Conservation (phyloP, 352 stramenopile species). For the Globisporangium parvum region DNA sequence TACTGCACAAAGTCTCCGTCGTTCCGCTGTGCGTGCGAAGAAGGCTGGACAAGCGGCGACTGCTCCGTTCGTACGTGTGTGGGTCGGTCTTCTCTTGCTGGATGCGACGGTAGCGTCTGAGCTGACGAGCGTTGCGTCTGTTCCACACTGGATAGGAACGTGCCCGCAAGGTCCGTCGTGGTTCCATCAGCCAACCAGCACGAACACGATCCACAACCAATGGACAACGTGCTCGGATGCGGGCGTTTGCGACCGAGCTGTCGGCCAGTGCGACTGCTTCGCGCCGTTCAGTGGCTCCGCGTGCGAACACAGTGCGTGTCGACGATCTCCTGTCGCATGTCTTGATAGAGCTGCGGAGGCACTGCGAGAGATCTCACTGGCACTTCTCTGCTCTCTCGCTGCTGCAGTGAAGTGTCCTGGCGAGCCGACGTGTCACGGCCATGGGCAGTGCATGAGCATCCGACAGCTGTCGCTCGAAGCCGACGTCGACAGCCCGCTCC, state of each 20-base stretch:
- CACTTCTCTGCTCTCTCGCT: background rate
- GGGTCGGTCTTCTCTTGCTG: background rate
- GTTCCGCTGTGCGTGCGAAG: conserved; percentile 52
- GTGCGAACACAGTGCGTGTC: conserved; percentile 42
- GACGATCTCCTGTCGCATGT: background rate
- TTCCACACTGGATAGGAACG: conserved; percentile 24
- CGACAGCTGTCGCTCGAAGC: conserved; percentile 54
- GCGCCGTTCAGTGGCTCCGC: conserved; percentile 49
- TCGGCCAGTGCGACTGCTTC: conserved; percentile 56
- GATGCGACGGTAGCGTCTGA: background rate
- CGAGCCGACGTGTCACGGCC: conserved; percentile 44
- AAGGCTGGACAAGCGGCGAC: conserved; percentile 56
- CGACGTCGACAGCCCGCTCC: conserved; percentile 36
- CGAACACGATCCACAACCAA: conserved; percentile 50
- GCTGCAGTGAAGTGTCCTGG: conserved; percentile 59
- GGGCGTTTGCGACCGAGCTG: conserved; percentile 44
- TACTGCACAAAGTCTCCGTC: conserved; percentile 53
- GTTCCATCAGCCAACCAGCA: conserved; percentile 37
- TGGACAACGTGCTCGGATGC: conserved; percentile 52
- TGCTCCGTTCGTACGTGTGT: conserved; percentile 44
- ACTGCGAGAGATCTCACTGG: background rate
- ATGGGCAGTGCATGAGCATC: conserved; percentile 77
- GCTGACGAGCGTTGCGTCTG: background rate
- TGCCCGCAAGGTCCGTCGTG: conserved; percentile 59
- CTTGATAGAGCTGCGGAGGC: too few relatives aligned